Base-by-base conservation (phyloP, 2,329 filamentous ascomycete genomes). In the Beauveria brongniartii region DNA sequence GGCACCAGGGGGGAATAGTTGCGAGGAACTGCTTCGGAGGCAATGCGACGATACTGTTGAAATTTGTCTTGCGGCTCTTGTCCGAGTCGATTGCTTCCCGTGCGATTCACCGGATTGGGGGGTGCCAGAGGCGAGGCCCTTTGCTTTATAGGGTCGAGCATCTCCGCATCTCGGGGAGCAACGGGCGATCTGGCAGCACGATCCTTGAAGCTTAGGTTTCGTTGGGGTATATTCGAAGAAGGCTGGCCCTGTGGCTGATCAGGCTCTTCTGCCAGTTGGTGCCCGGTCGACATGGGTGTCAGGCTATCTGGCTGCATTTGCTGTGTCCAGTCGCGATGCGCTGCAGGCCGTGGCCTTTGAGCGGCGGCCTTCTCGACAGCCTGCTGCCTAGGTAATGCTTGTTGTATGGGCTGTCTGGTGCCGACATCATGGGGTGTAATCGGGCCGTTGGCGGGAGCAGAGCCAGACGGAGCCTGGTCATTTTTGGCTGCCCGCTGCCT, bases 141-240 rank as follows among this genome's bases (percentile, higher is more conserved):
- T 37, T 55, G 50, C 22, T 61, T 30, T 5, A 28, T n/a, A n/a
- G 61, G n/a, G 55, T 59, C 48, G n/a, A 52, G 20, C n/a, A 44
- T 37, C 1, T 55, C 48, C 6, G 28, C 16, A n/a, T 50, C 50
- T 14, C 16, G 55, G 2, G 34, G 55, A 30, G 24, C 48, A 24
- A 30, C 20, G 12, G 43, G 80, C 77, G 54, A 76, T 63, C 75
- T 76, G 3, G 74, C 77, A 7, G 83, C 77, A 57, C 82, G 79
- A 64, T 86, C 83, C n/a, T 82, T 81, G 70, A 84, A 83, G 70
- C 83, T 87, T 46, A 84, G 67, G 56, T 83, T 83, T 55, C 82
- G 79, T 67, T 81, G 79, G 3, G 81, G 80, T 18, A 78, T 67
- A 16, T 70, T 72, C 9, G 73, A 69, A 8, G 65, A 63, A 28